Evolutionary conservation across 306 rosid genomes (phyloP), one percentile per base, ranked within the genome.

Genomic region (Lotus japonicus): DNA sequence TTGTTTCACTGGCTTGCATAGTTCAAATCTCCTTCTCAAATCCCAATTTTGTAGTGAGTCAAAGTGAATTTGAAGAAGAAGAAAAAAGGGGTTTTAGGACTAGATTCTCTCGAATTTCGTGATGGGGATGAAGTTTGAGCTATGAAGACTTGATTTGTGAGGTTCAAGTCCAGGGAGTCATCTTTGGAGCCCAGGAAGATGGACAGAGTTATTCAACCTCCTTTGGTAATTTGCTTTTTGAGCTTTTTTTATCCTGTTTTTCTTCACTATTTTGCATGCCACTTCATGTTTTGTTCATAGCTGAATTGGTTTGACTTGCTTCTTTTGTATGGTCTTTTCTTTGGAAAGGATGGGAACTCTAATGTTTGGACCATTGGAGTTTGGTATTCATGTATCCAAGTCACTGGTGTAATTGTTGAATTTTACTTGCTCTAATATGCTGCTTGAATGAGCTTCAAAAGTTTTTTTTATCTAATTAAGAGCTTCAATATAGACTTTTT

Each of bases 141-240:
- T 65, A 49, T 68, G 71, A 54, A 82, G 43, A 57, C 64, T 74
- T 63, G 81, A 76, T 76, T 78, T 71, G 55, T 38, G 68, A 66
- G 77, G 70, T 72, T 65, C 54, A 60, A 43, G 19, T 66, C 71
- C 69, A n/a, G 61, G 66, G 73, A 73, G 79, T 43, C 76, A 73
- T 77, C n/a, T n/a, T n/a, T 44, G 72, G n/a, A 54, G 70, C 36
- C 21, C 11, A 36, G 77, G 43, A 63, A 69, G 67, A 90, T 90
- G 96, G 95, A 90, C 76, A 87, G 91, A 78, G 72, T 86, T 81
- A 76, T 90, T 70, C 96, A 90, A 62, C 95, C 96, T 55, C 96
- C 96, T 74, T 52, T 90, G 91, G 96, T 90, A 87, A 80, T 77
- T 77, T 74, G 12, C 49, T 76, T 48, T 31, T 39, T 46, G 38